These are phyloP conservation scores for Calophaca sinica DNA, from an alignment of 306 rosid genomes.

Conservation along the genomic window DNA sequence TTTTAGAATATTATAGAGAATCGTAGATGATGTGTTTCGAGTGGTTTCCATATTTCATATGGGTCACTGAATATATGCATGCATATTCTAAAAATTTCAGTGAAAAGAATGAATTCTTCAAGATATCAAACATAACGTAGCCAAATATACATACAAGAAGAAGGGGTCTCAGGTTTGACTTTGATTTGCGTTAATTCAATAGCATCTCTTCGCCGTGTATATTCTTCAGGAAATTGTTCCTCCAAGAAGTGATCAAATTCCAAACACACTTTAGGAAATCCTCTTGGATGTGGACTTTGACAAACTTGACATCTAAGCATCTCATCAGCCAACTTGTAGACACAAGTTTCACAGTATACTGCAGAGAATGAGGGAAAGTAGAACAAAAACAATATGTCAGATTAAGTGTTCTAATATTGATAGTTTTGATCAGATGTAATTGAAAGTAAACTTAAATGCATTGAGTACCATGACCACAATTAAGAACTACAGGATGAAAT, in stretches of 20 bases:
- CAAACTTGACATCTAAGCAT: conserved; percentile 76
- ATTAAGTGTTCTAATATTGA: conserved; percentile 12
- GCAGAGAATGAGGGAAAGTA: conserved; percentile 37
- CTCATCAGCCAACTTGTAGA: conserved; percentile 52
- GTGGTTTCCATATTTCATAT: neutral
- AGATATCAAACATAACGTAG: conserved; percentile 34
- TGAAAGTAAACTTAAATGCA: conserved; percentile 36
- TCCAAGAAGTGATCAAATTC: conserved; percentile 69
- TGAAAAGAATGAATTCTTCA: neutral
- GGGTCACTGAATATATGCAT: neutral
- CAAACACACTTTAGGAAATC: conserved; percentile 69
- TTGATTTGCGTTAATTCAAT: conserved; percentile 51
- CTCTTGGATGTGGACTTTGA: conserved; percentile 68
- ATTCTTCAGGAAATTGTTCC: conserved; percentile 74
- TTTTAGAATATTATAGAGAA: neutral
- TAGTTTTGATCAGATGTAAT: conserved; percentile 26
- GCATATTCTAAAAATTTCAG: neutral
- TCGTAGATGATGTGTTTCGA: neutral
- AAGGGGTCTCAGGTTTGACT: conserved; percentile 43
- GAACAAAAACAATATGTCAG: conserved; percentile 33
- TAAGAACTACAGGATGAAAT: conserved; percentile 78
- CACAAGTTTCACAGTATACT: conserved; percentile 81
- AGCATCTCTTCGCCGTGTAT: conserved; percentile 58
- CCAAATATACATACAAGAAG: conserved; percentile 56
- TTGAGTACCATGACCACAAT: conserved; percentile 86